phyloP scores from a whole-genome alignment of 345 rosid genomes.

The Clausena lansium region DNA sequence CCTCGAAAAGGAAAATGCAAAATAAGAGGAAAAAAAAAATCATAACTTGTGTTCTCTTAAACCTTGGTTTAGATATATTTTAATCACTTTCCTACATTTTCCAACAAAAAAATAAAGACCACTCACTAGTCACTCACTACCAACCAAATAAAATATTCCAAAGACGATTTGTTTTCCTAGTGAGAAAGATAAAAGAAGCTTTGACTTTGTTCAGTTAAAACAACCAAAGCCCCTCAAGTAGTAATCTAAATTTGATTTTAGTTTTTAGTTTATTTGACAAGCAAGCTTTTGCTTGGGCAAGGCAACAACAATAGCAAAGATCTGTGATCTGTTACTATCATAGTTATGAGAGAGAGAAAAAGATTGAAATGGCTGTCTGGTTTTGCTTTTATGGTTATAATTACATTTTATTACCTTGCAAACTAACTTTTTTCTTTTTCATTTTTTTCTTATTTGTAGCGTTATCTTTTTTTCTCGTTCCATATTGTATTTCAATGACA shows the following conservation, averaged over 20 bases:
- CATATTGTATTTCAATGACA: too few species aligned
- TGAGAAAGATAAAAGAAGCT: slow-evolving; percentile 13
- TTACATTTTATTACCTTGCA: slow-evolving; percentile 21
- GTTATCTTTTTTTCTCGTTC: too few species aligned
- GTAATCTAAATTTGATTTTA: slow-evolving; percentile 34
- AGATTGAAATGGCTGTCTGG: too few species aligned
- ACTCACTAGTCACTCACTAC: slow-evolving; percentile 24
- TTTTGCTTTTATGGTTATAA: slow-evolving; percentile 34
- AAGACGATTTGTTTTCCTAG: slow-evolving; percentile 19
- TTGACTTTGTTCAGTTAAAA: slow-evolving; percentile 35
- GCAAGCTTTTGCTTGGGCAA: too few species aligned
- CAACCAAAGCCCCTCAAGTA: slow-evolving; percentile 6
- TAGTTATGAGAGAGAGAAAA: too few species aligned
- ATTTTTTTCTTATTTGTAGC: too few species aligned
- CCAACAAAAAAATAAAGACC: slow-evolving; percentile 28
- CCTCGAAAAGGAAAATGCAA: slow-evolving; percentile 26
- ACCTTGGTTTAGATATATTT: slow-evolving; percentile 4
- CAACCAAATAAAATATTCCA: slow-evolving; percentile 20
- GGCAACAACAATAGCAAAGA: too few species aligned
- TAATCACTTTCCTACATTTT: slow-evolving; percentile 48
- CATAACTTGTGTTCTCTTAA: slow-evolving; percentile 12
- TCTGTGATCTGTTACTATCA: too few species aligned
- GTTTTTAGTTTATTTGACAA: too few species aligned
- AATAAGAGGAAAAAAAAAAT: slow-evolving; percentile 9
- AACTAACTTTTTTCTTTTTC: not conserved